Conservation (phyloP, 768 basidiomycete genomes). For the Grammothele lineata region DNA sequence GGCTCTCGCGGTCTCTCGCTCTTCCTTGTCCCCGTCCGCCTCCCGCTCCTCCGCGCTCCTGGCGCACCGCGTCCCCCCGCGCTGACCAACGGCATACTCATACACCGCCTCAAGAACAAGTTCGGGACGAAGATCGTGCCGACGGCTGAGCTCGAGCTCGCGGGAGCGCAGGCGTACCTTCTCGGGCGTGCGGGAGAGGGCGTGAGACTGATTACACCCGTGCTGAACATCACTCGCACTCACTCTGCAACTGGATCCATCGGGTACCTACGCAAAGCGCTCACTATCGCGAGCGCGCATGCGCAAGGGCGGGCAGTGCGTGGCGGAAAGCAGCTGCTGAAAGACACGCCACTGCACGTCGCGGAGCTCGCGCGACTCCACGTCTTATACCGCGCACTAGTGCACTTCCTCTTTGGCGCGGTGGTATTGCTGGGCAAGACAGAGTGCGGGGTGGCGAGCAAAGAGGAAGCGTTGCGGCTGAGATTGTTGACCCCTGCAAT, state of each 20-base stretch:
- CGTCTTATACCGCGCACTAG: slow-evolving; percentile 60
- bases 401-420: slow-evolving; percentile 59
- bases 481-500: slow-evolving; percentile 64
- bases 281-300: slow-evolving; percentile 63
- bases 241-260: slow-evolving; percentile 52
- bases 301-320: slow-evolving; percentile 55
- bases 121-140: slow-evolving; percentile 71
- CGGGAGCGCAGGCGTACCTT: slow-evolving; percentile 56
- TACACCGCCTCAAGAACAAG: slow-evolving; percentile 77
- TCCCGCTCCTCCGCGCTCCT: slow-evolving; percentile 45
- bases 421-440: slow-evolving; percentile 55
- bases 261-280: slow-evolving; percentile 55
- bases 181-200: slow-evolving; percentile 57
- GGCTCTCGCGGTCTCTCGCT: slow-evolving; percentile 70
- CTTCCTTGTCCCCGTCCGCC: slow-evolving; percentile 62
- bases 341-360: slow-evolving; percentile 58
- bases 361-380: slow-evolving; percentile 57
- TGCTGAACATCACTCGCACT: slow-evolving; percentile 74
- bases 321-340: slow-evolving; percentile 45
- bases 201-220: slow-evolving; percentile 61
- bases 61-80: slow-evolving; percentile 39
- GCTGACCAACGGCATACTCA: slow-evolving; percentile 58
- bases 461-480: slow-evolving; percentile 48
- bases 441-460: slow-evolving; percentile 49
- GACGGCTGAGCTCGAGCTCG: slow-evolving; percentile 68